These are phyloP conservation scores for Yamadazyma pseudoaaseri DNA, from an alignment of 1,139 yeast species.

Conservation along the genomic window DNA sequence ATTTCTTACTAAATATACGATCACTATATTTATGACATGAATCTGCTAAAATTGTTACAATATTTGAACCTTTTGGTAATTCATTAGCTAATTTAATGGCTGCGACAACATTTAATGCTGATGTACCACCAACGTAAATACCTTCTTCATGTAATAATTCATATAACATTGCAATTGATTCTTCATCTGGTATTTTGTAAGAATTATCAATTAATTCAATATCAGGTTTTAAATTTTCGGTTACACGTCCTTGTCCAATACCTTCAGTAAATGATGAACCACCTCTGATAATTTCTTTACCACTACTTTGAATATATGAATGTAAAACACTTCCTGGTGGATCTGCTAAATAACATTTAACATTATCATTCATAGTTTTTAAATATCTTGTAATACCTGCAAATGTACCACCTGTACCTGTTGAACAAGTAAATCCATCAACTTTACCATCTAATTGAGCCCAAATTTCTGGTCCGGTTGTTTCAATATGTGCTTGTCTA, in stretches of 20 bases:
- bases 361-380: conserved; percentile 54
- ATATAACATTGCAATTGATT: conserved; percentile 77
- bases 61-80: conserved; percentile 79
- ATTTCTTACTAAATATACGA: conserved; percentile 69
- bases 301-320: conserved; percentile 69
- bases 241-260: conserved; percentile 91
- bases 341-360: conserved; percentile 71
- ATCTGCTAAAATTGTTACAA: conserved; percentile 84
- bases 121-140: conserved; percentile 84
- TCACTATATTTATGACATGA: conserved; percentile 87
- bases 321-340: conserved; percentile 91
- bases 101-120: conserved; percentile 81
- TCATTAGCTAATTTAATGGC: conserved; percentile 69
- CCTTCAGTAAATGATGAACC: conserved; percentile 94
- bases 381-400: conserved; percentile 79
- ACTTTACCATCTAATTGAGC: conserved; percentile 79
- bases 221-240: conserved; percentile 76
- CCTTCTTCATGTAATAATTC: conserved; percentile 87
- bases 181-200: conserved; percentile 69
- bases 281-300: conserved; percentile 58
- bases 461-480: conserved; percentile 93
- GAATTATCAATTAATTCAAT: conserved; percentile 73
- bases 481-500: conserved; percentile 84
- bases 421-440: conserved; percentile 83
- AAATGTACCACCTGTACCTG: conserved; percentile 91